Conservation (phyloP, 768 basidiomycete species). For the Dioszegia hungarica region DNA sequence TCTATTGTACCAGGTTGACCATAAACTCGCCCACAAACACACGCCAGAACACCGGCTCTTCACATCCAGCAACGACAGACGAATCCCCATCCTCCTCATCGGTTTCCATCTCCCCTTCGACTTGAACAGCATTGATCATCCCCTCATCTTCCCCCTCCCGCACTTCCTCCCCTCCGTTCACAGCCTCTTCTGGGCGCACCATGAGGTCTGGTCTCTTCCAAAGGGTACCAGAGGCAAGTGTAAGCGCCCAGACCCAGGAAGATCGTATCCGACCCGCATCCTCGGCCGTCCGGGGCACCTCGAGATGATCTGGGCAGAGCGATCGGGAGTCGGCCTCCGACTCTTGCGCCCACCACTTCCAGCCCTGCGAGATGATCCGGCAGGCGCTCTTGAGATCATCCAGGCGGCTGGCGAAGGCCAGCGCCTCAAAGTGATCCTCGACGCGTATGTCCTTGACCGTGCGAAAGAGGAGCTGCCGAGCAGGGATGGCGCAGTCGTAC, state of each 20-base stretch:
- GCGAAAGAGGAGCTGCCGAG: neutral
- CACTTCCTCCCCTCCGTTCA: too few species aligned
- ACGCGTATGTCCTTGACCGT: neutral
- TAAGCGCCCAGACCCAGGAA: neutral
- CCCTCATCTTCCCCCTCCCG: too few species aligned
- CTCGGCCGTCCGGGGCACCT: neutral
- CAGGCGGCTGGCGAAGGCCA: neutral
- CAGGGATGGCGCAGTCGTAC: neutral
- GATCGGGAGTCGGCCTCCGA: neutral
- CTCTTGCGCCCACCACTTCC: neutral
- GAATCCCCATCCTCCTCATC: too few species aligned
- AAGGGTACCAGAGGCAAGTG: neutral
- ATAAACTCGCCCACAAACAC: too few species aligned
- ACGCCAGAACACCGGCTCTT: too few species aligned
- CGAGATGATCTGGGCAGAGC: neutral
- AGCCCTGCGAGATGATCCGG: neutral
- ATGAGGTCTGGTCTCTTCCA: too few species aligned
- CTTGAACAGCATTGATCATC: too few species aligned
- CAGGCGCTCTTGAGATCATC: neutral
- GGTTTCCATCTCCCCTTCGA: too few species aligned
- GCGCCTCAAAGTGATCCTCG: neutral
- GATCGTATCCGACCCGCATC: neutral
- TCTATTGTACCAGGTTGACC: too few species aligned
- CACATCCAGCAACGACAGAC: too few species aligned
- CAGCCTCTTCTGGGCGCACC: too few species aligned